Conservation (phyloP, 495 filamentous ascomycete species). For the Barbatosphaeria neglecta region DNA sequence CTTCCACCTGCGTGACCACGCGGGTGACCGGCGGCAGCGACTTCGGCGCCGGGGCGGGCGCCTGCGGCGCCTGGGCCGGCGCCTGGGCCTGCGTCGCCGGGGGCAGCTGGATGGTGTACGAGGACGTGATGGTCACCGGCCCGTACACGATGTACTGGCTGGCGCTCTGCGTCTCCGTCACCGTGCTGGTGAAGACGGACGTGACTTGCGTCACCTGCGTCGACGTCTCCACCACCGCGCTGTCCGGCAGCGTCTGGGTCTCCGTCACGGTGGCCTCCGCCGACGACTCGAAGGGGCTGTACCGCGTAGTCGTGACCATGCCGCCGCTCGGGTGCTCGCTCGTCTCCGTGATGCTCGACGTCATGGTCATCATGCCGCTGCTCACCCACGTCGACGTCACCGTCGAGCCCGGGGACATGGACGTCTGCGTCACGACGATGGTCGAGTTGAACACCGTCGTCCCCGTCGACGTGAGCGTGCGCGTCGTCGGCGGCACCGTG, state of each 20-base stretch:
- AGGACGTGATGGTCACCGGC: conserved; percentile 15
- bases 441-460: conserved; percentile 1
- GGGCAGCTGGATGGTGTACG: conserved; percentile 6
- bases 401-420: background rate
- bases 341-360: conserved; percentile 1
- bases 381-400: background rate
- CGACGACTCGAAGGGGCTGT: conserved; percentile 1
- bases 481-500: background rate
- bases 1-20: conserved; percentile 5
- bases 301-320: background rate
- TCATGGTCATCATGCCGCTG: background rate
- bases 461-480: conserved; percentile 2
- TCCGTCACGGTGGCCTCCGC: background rate
- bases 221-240: background rate
- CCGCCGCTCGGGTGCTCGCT: background rate
- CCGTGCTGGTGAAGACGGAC: conserved; percentile 2
- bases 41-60: background rate
- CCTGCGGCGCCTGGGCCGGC: background rate
- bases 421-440: conserved; percentile 1
- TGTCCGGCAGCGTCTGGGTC: background rate
- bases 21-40: conserved; percentile 3
- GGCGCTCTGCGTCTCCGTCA: conserved; percentile 5
- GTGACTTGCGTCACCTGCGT: conserved; percentile 1
- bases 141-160: conserved; percentile 9
- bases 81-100: background rate